Conservation (phyloP, 2,329 filamentous ascomycete species). For the Sporothrix euskadiensis region DNA sequence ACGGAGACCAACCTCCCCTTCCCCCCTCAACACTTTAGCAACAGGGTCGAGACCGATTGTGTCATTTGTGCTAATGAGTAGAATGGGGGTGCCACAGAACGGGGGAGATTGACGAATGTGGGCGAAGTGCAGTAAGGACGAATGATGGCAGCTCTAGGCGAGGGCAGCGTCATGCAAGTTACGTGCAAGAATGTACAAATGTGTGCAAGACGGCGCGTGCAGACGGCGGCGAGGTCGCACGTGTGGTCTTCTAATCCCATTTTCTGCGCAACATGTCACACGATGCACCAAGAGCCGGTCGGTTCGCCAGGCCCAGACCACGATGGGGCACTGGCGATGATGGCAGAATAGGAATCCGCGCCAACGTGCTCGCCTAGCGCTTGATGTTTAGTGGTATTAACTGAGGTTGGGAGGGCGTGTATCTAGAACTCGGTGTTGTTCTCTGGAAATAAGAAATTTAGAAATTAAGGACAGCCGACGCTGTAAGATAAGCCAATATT, state of each 20-base stretch:
- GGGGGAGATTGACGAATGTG: neutral
- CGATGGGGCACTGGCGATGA: neutral
- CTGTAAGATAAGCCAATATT: neutral
- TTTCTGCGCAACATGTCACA: neutral
- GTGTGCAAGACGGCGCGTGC: neutral
- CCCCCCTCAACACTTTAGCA: neutral
- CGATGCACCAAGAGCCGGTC: neutral
- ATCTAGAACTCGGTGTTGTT: neutral
- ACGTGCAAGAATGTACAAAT: neutral
- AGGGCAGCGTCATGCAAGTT: neutral
- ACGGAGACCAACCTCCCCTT: neutral
- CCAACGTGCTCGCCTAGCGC: conserved; percentile 3
- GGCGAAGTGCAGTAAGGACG: neutral
- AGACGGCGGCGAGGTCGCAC: neutral
- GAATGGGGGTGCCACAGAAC: neutral
- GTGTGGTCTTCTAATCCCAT: neutral
- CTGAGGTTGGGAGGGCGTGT: neutral
- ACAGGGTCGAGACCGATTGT: neutral
- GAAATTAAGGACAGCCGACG: neutral
- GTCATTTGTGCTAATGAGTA: neutral
- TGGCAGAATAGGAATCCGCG: neutral
- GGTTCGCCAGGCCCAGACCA: neutral
- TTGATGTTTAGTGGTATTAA: neutral
- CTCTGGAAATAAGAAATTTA: neutral
- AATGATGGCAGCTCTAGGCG: neutral